Percentiles rank a stretch among this genome's conserved stretches.
phyloP scores from a whole-genome alignment of 2,329 filamentous ascomycete species.

The Epichloe glyceriae region DNA sequence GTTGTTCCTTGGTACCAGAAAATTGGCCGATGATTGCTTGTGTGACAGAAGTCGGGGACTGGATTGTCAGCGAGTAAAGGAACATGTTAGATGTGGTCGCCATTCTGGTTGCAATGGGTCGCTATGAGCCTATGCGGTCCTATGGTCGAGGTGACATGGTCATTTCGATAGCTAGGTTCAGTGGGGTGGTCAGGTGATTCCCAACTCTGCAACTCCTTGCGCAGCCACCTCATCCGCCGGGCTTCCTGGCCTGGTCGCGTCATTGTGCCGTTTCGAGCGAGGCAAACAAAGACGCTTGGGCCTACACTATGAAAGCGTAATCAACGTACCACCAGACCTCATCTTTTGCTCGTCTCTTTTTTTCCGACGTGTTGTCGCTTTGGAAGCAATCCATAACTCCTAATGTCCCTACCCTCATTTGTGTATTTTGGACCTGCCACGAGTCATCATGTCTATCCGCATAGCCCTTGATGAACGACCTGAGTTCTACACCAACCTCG shows the following conservation, averaged over 20 bases:
- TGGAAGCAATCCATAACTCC: neutral
- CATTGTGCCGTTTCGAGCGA: neutral
- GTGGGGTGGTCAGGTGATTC: neutral
- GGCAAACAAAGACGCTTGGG: neutral
- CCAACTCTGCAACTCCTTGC: neutral
- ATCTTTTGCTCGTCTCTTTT: neutral
- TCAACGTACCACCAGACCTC: neutral
- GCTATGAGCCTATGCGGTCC: no score
- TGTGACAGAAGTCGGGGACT: slow-evolving; percentile 77
- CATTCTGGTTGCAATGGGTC: slow-evolving; percentile 37
- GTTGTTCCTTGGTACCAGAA: slow-evolving; percentile 89
- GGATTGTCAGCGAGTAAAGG: slow-evolving; percentile 92
- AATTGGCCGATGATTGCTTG: slow-evolving; percentile 92
- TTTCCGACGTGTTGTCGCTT: neutral
- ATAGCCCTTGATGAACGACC: slow-evolving; percentile 54
- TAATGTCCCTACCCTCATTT: neutral
- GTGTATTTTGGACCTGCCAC: neutral
- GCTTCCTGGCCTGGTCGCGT: neutral
- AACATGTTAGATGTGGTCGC: slow-evolving; percentile 98
- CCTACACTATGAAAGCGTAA: neutral
- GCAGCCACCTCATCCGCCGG: neutral
- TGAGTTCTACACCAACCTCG: slow-evolving; percentile 69
- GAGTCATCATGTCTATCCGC: slow-evolving; percentile 47
- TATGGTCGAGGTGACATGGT: no score
- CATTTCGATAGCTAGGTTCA: neutral